Conservation (phyloP, 2,329 filamentous ascomycete species). For the Reticulascus tulasneorum region DNA sequence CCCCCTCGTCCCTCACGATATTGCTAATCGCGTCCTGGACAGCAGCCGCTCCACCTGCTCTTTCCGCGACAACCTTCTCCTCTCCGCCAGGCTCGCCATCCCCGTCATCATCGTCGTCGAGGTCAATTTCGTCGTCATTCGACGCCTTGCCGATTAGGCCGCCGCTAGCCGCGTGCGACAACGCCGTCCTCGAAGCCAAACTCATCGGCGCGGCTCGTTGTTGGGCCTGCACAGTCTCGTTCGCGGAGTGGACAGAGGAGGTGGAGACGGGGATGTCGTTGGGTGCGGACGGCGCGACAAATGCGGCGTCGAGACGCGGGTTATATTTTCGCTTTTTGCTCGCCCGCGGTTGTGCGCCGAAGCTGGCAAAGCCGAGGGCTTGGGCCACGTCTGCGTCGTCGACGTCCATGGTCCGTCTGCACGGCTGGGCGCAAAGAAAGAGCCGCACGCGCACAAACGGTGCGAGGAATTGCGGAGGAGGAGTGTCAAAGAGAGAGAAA, state of each 20-base stretch:
- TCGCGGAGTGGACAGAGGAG: slow-evolving; percentile 22
- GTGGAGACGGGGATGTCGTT: slow-evolving; percentile 18
- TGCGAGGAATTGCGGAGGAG: background rate
- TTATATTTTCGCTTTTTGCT: slow-evolving; percentile 66
- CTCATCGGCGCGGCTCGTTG: slow-evolving; percentile 28
- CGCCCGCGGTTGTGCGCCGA: slow-evolving; percentile 51
- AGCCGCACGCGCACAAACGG: background rate
- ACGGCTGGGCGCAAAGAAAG: background rate
- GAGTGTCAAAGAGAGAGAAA: background rate
- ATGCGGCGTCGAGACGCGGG: slow-evolving; percentile 46
- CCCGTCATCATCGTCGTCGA: slow-evolving; percentile 29
- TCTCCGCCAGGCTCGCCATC: slow-evolving; percentile 41
- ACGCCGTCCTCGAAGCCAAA: slow-evolving; percentile 29
- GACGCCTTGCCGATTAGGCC: background rate
- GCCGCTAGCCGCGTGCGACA: slow-evolving; percentile 11
- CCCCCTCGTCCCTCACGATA: background rate
- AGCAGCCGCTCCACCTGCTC: slow-evolving; percentile 1
- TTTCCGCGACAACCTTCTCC: slow-evolving; percentile 20
- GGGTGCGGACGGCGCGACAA: slow-evolving; percentile 24
- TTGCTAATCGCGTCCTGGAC: slow-evolving; percentile 7
- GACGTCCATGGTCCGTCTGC: slow-evolving; percentile 15
- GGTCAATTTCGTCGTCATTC: slow-evolving; percentile 43
- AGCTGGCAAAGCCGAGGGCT: slow-evolving; percentile 70
- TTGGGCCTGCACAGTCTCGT: too few relatives aligned
- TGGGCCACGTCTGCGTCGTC: slow-evolving; percentile 49